A percentile compares a stretch with the other conserved stretches of the same genome.
phyloP scores from a whole-genome alignment of 495 filamentous ascomycete genomes.

The Penicillium pancosmium region DNA sequence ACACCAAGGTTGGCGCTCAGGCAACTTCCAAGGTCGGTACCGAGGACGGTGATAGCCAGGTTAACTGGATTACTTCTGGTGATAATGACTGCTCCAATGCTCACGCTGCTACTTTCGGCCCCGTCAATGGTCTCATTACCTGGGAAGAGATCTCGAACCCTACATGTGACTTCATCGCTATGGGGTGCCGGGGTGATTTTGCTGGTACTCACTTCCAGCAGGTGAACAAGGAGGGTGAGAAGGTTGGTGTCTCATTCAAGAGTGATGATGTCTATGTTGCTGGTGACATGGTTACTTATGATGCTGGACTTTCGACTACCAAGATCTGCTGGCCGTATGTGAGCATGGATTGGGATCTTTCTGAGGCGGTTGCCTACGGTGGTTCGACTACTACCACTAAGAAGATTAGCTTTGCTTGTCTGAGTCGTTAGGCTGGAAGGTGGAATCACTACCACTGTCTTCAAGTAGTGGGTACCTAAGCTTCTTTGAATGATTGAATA shows the following conservation, averaged over 20 bases:
- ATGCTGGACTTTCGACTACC: constrained; percentile 26
- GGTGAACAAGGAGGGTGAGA: constrained; percentile 43
- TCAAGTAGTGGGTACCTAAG: no score
- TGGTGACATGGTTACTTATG: constrained; percentile 55
- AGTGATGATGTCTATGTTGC: constrained; percentile 50
- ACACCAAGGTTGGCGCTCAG: constrained; percentile 48
- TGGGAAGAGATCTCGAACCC: constrained; percentile 57
- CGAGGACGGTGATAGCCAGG: constrained; percentile 51
- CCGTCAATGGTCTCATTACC: constrained; percentile 48
- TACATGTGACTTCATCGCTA: constrained; percentile 50
- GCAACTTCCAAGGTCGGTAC: constrained; percentile 51
- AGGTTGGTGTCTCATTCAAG: constrained; percentile 43
- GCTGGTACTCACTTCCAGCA: constrained; percentile 54
- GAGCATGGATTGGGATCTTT: constrained; percentile 50
- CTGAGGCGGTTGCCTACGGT: constrained; percentile 27
- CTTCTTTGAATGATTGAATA: no score
- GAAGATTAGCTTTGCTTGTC: constrained; percentile 53
- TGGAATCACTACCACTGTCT: no score
- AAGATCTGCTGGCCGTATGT: constrained; percentile 60
- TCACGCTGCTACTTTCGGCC: constrained; percentile 52
- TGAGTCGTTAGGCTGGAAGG: constrained; percentile 11
- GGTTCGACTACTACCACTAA: constrained; percentile 27
- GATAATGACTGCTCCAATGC: constrained; percentile 57
- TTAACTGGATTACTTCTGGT: constrained; percentile 51
- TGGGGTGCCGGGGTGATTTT: constrained; percentile 53